Evolutionary conservation across 805 yeast genomes (phyloP).

Genomic region (Phaffomyces antillensis): DNA sequence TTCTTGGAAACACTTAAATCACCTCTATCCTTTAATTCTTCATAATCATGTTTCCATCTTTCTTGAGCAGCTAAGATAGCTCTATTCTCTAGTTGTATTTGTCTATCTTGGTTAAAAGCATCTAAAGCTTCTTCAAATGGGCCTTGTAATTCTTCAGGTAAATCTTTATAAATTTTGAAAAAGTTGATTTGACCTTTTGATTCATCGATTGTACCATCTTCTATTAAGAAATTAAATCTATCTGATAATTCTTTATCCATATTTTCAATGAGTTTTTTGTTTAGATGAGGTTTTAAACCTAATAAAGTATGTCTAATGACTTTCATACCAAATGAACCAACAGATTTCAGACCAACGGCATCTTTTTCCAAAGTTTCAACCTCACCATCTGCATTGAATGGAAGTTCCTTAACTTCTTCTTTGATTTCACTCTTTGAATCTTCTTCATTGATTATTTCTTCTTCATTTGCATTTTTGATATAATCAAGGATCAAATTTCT

Average conservation of each 20-base stretch:
- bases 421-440: neutral
- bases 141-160: slow-evolving; percentile 41
- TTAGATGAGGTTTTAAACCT: slow-evolving; percentile 34
- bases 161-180: slow-evolving; percentile 52
- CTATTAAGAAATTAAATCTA: slow-evolving; percentile 27
- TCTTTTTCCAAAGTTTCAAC: slow-evolving; percentile 44
- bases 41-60: slow-evolving; percentile 83
- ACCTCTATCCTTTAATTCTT: slow-evolving; percentile 55
- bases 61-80: slow-evolving; percentile 82
- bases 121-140: slow-evolving; percentile 65
- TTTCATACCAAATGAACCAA: slow-evolving; percentile 70
- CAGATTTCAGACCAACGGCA: slow-evolving; percentile 50
- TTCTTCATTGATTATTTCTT: neutral
- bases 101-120: slow-evolving; percentile 66
- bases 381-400: slow-evolving; percentile 8
- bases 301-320: slow-evolving; percentile 69
- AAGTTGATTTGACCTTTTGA: slow-evolving; percentile 40
- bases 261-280: slow-evolving; percentile 25
- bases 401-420: neutral
- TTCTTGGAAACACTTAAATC: slow-evolving; percentile 45
- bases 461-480: slow-evolving; percentile 1
- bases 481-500: slow-evolving; percentile 18
- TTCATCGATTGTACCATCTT: slow-evolving; percentile 12
- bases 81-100: slow-evolving; percentile 63
- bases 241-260: slow-evolving; percentile 29